phyloP scores from a whole-genome alignment of 208 protist genomes.

The Trypanosoma lewisi region DNA sequence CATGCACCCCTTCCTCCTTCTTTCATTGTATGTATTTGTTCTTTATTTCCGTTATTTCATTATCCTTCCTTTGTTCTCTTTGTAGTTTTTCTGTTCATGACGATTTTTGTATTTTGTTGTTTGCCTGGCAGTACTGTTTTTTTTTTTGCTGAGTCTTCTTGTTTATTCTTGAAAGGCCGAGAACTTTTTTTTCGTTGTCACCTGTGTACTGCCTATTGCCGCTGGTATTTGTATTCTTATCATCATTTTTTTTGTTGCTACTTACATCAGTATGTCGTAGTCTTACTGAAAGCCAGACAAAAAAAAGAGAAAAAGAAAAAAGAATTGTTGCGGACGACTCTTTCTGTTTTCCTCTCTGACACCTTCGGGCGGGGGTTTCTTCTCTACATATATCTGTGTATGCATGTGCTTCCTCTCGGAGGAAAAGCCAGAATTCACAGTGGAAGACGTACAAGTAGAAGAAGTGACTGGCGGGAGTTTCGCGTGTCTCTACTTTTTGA shows the following conservation, averaged over 20 bases:
- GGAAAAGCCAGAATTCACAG: no score
- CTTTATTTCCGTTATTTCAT: slow-evolving; percentile 6
- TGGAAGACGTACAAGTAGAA: no score
- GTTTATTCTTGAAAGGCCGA: not conserved
- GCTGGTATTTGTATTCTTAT: no score
- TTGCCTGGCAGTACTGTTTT: not conserved
- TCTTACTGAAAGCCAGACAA: no score
- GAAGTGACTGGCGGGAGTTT: no score
- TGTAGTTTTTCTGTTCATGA: not conserved
- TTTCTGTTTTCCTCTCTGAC: not conserved
- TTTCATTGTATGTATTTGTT: slow-evolving; percentile 10
- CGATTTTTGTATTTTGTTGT: not conserved
- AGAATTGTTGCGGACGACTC: not conserved
- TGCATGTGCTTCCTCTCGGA: not conserved
- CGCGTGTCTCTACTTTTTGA: no score
- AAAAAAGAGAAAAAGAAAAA: no score
- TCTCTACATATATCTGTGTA: not conserved
- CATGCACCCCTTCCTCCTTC: not conserved
- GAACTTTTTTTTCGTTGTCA: no score
- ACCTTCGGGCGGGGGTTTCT: no score
- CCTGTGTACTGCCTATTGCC: not conserved
- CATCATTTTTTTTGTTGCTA: no score
- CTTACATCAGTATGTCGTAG: no score
- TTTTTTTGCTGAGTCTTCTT: not conserved
- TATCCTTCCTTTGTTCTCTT: slow-evolving; percentile 7